Evolutionary conservation across 2,329 filamentous ascomycete species (phyloP).

Genomic region (Aspergillus oerlinghausenensis): DNA sequence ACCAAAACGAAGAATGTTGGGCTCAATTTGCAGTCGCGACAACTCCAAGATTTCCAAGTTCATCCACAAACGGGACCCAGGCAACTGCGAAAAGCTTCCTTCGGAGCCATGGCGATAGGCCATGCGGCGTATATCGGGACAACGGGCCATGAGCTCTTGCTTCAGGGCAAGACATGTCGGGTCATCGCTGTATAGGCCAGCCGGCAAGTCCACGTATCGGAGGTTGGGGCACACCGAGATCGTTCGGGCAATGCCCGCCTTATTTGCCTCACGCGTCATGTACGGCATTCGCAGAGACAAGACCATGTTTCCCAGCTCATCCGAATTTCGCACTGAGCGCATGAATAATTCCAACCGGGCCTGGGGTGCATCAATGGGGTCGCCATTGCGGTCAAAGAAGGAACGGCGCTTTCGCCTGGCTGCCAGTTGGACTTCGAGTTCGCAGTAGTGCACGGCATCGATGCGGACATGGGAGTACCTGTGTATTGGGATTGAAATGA

Average conservation of each 20-base stretch:
- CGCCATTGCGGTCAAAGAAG: slow-evolving; percentile 69
- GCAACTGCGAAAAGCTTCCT: slow-evolving; percentile 66
- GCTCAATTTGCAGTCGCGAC: slow-evolving; percentile 34
- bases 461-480: slow-evolving; percentile 89
- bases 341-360: slow-evolving; percentile 73
- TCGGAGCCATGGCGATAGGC: slow-evolving; percentile 75
- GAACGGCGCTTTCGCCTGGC: slow-evolving; percentile 72
- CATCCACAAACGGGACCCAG: slow-evolving; percentile 47
- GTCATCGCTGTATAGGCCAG: slow-evolving; percentile 81
- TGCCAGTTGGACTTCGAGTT: slow-evolving; percentile 73
- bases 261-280: slow-evolving; percentile 86
- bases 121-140: slow-evolving; percentile 84
- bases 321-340: slow-evolving; percentile 74
- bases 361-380: slow-evolving; percentile 74
- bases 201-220: slow-evolving; percentile 83
- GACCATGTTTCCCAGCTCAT: slow-evolving; percentile 64
- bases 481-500: slow-evolving; percentile 1
- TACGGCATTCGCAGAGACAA: slow-evolving; percentile 84
- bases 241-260: slow-evolving; percentile 77
- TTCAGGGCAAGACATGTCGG: slow-evolving; percentile 68
- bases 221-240: slow-evolving; percentile 81
- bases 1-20: slow-evolving; percentile 58
- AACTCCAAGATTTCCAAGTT: slow-evolving; percentile 42
- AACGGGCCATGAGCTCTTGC: slow-evolving; percentile 78
- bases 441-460: slow-evolving; percentile 91